Evolutionary conservation across 345 rosid genomes (phyloP).

Genomic region (Arabidopsis arenosa): DNA sequence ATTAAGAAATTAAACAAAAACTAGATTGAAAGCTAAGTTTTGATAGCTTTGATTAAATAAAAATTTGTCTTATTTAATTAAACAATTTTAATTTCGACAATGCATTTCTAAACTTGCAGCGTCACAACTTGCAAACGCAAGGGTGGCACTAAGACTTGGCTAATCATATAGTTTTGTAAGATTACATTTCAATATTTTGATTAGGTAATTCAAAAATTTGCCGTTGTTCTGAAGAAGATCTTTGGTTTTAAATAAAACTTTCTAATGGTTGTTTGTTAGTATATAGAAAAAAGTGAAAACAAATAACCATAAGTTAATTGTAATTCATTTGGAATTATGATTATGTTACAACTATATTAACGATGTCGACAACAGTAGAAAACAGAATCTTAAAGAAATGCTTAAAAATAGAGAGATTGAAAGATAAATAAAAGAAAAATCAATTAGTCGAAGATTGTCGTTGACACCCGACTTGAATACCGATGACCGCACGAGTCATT

Average conservation of each 20-base stretch:
- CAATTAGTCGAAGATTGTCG: slow-evolving; percentile 21
- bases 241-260: too few relatives aligned
- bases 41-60: background rate
- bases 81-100: background rate
- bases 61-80: too few relatives aligned
- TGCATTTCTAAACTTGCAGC: background rate
- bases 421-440: background rate
- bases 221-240: too few relatives aligned
- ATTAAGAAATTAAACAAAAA: background rate
- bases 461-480: slow-evolving; percentile 35
- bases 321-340: too few relatives aligned
- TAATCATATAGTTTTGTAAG: slow-evolving; percentile 2
- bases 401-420: slow-evolving; percentile 21
- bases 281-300: too few relatives aligned
- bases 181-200: too few relatives aligned
- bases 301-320: too few relatives aligned
- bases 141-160: background rate
- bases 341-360: slow-evolving; percentile 6
- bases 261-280: too few relatives aligned
- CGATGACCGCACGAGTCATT: slow-evolving; percentile 29
- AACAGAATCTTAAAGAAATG: slow-evolving; percentile 5
- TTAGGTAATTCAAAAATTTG: too few relatives aligned
- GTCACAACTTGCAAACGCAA: background rate
- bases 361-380: background rate
- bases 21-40: background rate